phyloP scores from a whole-genome alignment of 2,329 filamentous ascomycete species.

The Cercospora sesami region DNA sequence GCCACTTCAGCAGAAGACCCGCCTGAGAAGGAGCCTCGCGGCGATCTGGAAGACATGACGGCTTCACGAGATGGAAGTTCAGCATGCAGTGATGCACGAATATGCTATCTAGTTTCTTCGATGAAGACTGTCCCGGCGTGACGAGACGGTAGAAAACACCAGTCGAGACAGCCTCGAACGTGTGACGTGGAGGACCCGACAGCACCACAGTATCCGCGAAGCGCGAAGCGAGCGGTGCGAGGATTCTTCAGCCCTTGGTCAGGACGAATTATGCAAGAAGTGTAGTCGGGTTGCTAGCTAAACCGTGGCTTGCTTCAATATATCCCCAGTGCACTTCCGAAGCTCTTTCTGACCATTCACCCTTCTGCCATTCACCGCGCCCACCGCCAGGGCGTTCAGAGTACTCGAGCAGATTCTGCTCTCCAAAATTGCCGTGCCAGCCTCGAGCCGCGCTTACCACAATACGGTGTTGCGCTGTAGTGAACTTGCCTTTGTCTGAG shows the following conservation, averaged over 20 bases:
- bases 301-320: slow-evolving; percentile 13
- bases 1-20: slow-evolving; percentile 76
- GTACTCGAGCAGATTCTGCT: neutral
- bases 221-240: slow-evolving; percentile 12
- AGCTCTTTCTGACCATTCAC: slow-evolving; percentile 36
- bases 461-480: neutral
- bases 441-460: neutral
- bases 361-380: neutral
- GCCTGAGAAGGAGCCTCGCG: slow-evolving; percentile 43
- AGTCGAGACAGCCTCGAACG: slow-evolving; percentile 6
- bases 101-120: slow-evolving; percentile 29
- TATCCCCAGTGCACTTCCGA: slow-evolving; percentile 18
- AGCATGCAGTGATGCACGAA: slow-evolving; percentile 29
- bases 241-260: slow-evolving; percentile 16
- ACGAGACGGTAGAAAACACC: slow-evolving; percentile 1
- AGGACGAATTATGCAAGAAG: slow-evolving; percentile 30
- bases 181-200: slow-evolving; percentile 3
- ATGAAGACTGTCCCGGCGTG: slow-evolving; percentile 11
- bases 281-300: slow-evolving; percentile 52
- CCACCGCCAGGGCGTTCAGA: neutral
- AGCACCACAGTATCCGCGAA: neutral
- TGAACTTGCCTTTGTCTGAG: neutral
- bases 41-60: slow-evolving; percentile 59
- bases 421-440: neutral
- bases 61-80: slow-evolving; percentile 25